A percentile compares a stretch with the other conserved stretches of the same genome.
phyloP scores from a whole-genome alignment of 176 grass and related monocot genomes.

The Raddia distichophylla region DNA sequence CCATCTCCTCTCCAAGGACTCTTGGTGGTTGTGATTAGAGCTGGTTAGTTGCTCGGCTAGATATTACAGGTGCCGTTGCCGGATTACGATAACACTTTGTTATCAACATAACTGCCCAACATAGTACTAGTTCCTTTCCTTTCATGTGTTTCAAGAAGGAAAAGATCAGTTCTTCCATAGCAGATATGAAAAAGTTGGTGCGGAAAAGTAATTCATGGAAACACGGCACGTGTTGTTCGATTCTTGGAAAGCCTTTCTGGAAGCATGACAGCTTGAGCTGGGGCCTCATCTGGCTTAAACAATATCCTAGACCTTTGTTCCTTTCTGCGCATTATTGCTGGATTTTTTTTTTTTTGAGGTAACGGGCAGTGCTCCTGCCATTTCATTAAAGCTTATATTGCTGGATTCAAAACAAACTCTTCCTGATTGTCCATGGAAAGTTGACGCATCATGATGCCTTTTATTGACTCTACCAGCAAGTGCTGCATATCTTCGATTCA shows the following conservation, averaged over 20 bases:
- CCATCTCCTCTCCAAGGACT: not conserved
- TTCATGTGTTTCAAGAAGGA: not conserved
- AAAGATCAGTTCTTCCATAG: not conserved
- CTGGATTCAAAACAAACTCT: not conserved
- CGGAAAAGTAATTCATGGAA: not conserved
- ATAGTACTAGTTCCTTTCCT: conserved; percentile 11
- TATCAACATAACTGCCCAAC: not conserved
- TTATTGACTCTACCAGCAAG: not conserved
- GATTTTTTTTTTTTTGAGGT: too few species aligned
- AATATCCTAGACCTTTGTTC: not conserved
- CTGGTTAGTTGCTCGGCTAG: not conserved
- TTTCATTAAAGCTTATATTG: too few species aligned
- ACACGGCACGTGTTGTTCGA: conserved; percentile 25
- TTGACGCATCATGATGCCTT: not conserved
- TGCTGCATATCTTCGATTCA: not conserved
- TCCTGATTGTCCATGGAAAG: not conserved
- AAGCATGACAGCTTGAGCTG: conserved; percentile 46
- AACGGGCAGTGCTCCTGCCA: too few species aligned
- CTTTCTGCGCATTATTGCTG: not conserved
- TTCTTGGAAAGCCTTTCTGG: conserved; percentile 22
- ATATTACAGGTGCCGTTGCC: not conserved
- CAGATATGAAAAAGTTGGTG: not conserved
- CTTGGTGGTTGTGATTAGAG: not conserved
- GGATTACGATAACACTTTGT: not conserved
- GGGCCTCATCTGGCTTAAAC: conserved; percentile 24